phyloP scores from a whole-genome alignment of 2,329 filamentous ascomycete species.

The Drechslera avenae region DNA sequence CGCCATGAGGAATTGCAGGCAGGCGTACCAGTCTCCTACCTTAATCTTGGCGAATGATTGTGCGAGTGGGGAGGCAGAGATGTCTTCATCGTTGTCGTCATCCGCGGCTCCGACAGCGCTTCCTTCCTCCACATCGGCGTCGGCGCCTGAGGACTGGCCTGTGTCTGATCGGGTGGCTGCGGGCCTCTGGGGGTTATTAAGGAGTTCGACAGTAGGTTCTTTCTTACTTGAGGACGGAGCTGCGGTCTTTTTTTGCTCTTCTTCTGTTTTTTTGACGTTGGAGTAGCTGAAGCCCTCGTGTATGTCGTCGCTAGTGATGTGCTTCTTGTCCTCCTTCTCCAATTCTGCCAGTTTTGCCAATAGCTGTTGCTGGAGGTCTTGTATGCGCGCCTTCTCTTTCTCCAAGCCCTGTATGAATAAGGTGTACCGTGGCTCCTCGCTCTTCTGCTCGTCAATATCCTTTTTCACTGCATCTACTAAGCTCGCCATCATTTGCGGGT shows the following conservation, averaged over 20 bases:
- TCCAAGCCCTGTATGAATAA: conserved; percentile 80
- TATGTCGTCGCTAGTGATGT: conserved; percentile 92
- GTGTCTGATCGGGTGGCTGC: conserved; percentile 47
- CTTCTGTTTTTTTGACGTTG: conserved; percentile 61
- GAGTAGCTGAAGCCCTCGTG: conserved; percentile 92
- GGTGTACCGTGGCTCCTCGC: conserved; percentile 67
- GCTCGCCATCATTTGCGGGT: conserved; percentile 98
- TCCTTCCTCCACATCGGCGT: conserved; percentile 66
- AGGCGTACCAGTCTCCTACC: conserved; percentile 72
- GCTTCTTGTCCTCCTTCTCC: conserved; percentile 81
- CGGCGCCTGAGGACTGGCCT: conserved; percentile 61
- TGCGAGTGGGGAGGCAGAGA: conserved; percentile 78
- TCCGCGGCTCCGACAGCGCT: conserved; percentile 40
- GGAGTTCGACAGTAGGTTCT: conserved; percentile 63
- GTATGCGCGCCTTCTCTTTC: conserved; percentile 77
- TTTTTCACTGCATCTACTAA: conserved; percentile 92
- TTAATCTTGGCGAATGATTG: conserved; percentile 82
- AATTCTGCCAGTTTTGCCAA: conserved; percentile 75
- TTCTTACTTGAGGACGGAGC: conserved; percentile 30
- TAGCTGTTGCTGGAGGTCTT: conserved; percentile 76
- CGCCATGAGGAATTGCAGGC: conserved; percentile 75
- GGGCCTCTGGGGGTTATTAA: conserved; percentile 67
- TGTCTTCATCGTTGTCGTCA: conserved; percentile 64
- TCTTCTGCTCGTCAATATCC: conserved; percentile 74
- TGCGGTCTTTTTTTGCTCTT: conserved; percentile 24